phyloP scores from a whole-genome alignment of 1,284 basidiomycete genomes.

The Anthracocystis walkeri region DNA sequence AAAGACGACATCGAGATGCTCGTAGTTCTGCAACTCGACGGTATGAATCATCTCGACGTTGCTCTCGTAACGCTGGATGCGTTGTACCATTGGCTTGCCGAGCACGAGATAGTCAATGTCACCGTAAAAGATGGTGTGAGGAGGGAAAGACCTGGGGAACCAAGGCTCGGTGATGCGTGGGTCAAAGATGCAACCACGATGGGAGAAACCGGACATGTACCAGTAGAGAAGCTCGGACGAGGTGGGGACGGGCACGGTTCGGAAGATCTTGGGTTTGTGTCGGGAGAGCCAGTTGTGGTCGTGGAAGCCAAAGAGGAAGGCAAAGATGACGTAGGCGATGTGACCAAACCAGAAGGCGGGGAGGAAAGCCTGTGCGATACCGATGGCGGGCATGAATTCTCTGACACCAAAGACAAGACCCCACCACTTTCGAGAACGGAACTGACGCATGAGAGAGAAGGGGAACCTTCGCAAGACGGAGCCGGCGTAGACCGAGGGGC shows the following conservation, averaged over 20 bases:
- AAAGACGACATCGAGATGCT: constrained; percentile 67
- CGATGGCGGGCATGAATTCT: constrained; percentile 66
- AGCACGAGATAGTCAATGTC: constrained; percentile 66
- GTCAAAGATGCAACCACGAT: constrained; percentile 69
- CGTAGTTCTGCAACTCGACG: constrained; percentile 66
- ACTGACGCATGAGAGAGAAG: constrained; percentile 63
- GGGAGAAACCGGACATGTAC: constrained; percentile 66
- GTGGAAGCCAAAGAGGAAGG: constrained; percentile 67
- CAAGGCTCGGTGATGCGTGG: constrained; percentile 64
- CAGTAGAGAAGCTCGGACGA: constrained; percentile 68
- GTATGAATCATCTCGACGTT: constrained; percentile 68
- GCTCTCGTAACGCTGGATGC: constrained; percentile 61
- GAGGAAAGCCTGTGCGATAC: constrained; percentile 57
- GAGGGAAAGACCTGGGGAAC: constrained; percentile 66
- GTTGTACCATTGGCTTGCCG: constrained; percentile 65
- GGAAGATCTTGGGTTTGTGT: constrained; percentile 69
- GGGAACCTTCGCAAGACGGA: constrained; percentile 66
- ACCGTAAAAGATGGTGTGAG: constrained; percentile 67
- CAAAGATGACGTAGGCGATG: constrained; percentile 66
- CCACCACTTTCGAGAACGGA: constrained; percentile 67
- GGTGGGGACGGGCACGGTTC: constrained; percentile 61
- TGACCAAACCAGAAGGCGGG: constrained; percentile 67
- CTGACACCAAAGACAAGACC: constrained; percentile 65
- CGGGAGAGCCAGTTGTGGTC: constrained; percentile 67
- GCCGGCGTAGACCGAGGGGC: constrained; percentile 68